phyloP scores from a whole-genome alignment of 352 stramenopile species.

The Globisporangium camurandrum region DNA sequence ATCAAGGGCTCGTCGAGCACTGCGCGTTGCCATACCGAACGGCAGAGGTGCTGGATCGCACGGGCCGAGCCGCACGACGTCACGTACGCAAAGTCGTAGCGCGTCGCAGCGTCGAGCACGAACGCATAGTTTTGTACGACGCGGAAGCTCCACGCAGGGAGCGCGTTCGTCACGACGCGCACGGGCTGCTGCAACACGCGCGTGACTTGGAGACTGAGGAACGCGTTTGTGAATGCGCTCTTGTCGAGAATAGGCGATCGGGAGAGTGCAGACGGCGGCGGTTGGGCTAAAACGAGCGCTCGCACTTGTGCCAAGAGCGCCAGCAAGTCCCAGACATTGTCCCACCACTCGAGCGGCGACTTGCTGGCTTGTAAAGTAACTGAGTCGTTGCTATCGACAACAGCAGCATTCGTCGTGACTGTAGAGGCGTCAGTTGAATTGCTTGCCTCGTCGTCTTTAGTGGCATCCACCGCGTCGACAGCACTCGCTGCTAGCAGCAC shows the following conservation, averaged over 20 bases:
- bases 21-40: conserved; percentile 56
- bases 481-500: background rate
- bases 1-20: conserved; percentile 35
- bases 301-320: conserved; percentile 23
- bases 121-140: conserved; percentile 53
- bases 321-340: conserved; percentile 57
- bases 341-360: conserved; percentile 27
- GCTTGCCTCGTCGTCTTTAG: too few species aligned
- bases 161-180: conserved; percentile 50
- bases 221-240: conserved; percentile 57
- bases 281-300: conserved; percentile 12
- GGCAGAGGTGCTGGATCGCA: conserved; percentile 61
- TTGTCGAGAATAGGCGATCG: too few species aligned
- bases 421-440: too few species aligned
- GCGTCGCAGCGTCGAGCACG: conserved; percentile 57
- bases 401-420: background rate
- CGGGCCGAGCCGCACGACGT: conserved; percentile 58
- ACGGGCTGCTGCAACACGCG: conserved; percentile 51
- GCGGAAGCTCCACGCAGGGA: conserved; percentile 48
- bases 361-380: background rate
- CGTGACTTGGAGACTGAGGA: conserved; percentile 48
- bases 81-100: conserved; percentile 58
- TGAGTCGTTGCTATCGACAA: background rate
- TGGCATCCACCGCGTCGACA: too few species aligned
- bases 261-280: background rate